Conservation (phyloP, 495 filamentous ascomycete species). For the Aspergillus funiculosus region DNA sequence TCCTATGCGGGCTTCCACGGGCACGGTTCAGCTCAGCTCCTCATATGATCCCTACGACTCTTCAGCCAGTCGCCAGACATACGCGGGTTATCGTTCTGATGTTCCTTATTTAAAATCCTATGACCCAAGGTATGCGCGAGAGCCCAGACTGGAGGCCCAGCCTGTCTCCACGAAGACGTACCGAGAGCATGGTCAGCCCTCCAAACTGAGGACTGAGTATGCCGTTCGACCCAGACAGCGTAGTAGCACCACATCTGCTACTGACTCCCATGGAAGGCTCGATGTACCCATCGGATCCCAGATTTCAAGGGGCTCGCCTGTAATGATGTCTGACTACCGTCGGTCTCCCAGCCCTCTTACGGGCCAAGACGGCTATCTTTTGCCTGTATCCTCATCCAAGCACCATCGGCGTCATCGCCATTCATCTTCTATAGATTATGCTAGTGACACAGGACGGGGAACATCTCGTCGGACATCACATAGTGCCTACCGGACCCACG, state of each 20-base stretch:
- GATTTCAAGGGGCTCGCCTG: constrained; percentile 25
- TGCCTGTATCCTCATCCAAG: constrained; percentile 25
- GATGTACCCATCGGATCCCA: constrained; percentile 25
- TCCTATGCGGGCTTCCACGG: constrained; percentile 45
- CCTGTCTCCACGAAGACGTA: constrained; percentile 33
- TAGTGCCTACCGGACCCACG: constrained; percentile 23
- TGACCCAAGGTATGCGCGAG: constrained; percentile 23
- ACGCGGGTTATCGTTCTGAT: constrained; percentile 34
- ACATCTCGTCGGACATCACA: constrained; percentile 16
- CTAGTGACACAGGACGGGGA: constrained; percentile 35
- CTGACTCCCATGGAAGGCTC: constrained; percentile 24
- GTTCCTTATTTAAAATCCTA: constrained; percentile 29
- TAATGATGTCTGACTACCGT: constrained; percentile 25
- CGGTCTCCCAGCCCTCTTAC: constrained; percentile 30
- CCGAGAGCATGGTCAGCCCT: constrained; percentile 28
- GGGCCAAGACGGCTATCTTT: constrained; percentile 25
- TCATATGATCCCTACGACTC: constrained; percentile 34
- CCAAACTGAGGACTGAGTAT: constrained; percentile 41
- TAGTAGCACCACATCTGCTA: constrained; percentile 34
- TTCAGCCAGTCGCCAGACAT: constrained; percentile 23
- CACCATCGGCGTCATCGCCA: constrained; percentile 27
- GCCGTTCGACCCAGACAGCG: constrained; percentile 34
- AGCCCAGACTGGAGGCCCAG: constrained; percentile 33
- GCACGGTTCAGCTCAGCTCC: constrained; percentile 36
- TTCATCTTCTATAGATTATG: constrained; percentile 35